phyloP scores from a whole-genome alignment of 148 eudicot genomes.

The Hydrangea macrophylla region DNA sequence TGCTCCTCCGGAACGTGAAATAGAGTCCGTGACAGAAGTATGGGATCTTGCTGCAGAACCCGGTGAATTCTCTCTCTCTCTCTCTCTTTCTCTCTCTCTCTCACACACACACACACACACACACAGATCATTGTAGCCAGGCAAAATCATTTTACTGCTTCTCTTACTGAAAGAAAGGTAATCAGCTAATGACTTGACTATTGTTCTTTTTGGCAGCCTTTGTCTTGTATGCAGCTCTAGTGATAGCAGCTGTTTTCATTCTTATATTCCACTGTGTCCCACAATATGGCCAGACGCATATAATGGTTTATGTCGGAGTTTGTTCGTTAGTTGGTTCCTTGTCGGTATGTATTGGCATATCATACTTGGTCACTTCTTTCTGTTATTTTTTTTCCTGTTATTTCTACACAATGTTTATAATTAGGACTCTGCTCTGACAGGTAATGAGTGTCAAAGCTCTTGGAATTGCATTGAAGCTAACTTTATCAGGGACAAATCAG shows the following conservation, averaged over 20 bases:
- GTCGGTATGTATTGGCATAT: constrained; percentile 47
- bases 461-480: constrained; percentile 77
- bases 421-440: constrained; percentile 35
- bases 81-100: not conserved
- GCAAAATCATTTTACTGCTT: too few relatives aligned
- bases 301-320: constrained; percentile 78
- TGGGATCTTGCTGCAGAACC: constrained; percentile 90
- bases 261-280: constrained; percentile 60
- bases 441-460: constrained; percentile 89
- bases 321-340: constrained; percentile 80
- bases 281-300: constrained; percentile 74
- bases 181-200: not conserved
- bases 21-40: constrained; percentile 68
- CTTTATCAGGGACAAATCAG: constrained; percentile 74
- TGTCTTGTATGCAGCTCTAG: constrained; percentile 62
- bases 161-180: not conserved
- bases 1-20: constrained; percentile 78
- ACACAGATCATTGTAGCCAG: too few relatives aligned
- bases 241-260: constrained; percentile 53
- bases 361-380: constrained; percentile 1
- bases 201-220: constrained; percentile 47
- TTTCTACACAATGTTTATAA: constrained; percentile 7
- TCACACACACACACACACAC: too few relatives aligned
- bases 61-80: constrained; percentile 29
- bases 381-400: constrained; percentile 3